Conservation (phyloP, 2,329 filamentous ascomycete species). For the Aspergillus japonicus region DNA sequence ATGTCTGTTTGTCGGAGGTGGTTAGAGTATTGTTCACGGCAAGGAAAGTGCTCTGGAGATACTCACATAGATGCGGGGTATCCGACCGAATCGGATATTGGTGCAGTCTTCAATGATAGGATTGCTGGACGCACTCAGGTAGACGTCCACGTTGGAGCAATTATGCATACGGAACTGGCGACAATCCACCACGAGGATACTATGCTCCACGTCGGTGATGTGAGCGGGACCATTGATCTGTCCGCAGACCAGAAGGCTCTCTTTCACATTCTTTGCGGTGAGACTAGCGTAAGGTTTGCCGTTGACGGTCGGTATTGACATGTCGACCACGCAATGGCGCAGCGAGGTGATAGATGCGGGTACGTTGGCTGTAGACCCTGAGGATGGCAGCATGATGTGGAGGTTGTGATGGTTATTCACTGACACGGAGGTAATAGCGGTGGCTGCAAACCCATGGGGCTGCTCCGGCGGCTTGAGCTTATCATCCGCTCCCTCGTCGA, state of each 20-base stretch:
- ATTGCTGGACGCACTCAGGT: constrained; percentile 75
- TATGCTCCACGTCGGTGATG: constrained; percentile 71
- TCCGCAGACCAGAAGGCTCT: constrained; percentile 74
- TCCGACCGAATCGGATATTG: constrained; percentile 72
- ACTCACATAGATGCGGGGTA: constrained; percentile 69
- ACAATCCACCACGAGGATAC: constrained; percentile 73
- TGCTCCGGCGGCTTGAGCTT: constrained; percentile 15
- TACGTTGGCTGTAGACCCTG: constrained; percentile 68
- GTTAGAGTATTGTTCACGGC: constrained; percentile 6
- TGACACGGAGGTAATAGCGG: constrained; percentile 53
- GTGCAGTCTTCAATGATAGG: constrained; percentile 93
- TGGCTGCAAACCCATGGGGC: constrained; percentile 53
- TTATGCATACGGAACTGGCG: constrained; percentile 94
- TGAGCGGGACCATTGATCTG: constrained; percentile 78
- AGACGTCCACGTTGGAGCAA: constrained; percentile 76
- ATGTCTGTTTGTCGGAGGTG: constrained; percentile 21
- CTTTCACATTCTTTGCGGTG: constrained; percentile 66
- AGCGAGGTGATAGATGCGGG: constrained; percentile 73
- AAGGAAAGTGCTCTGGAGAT: neutral
- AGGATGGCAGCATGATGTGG: constrained; percentile 74
- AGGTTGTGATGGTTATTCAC: constrained; percentile 67
- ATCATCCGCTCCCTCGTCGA: constrained; percentile 23
- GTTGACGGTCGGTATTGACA: constrained; percentile 63
- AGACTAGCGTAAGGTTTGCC: constrained; percentile 68
- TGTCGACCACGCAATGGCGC: constrained; percentile 71